phyloP scores from a whole-genome alignment of 2,329 filamentous ascomycete species.

The Tolypocladium cylindrosporum region DNA sequence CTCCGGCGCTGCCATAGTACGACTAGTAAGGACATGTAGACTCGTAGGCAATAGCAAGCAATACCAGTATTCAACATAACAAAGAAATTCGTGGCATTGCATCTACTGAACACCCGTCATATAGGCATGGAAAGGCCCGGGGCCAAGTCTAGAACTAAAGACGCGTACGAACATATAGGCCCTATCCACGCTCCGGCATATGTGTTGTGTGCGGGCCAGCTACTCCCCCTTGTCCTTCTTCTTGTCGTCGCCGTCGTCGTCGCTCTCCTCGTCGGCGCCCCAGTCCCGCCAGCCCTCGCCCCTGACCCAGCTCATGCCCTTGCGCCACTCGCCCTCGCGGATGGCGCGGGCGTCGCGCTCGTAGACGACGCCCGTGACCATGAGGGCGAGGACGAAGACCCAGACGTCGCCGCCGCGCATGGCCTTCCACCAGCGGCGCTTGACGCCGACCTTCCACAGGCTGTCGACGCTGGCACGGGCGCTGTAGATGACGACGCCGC shows the following conservation, averaged over 20 bases:
- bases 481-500: slow-evolving; percentile 68
- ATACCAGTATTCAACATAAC: not conserved
- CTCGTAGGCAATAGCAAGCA: not conserved
- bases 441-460: slow-evolving; percentile 88
- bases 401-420: slow-evolving; percentile 75
- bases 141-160: not conserved
- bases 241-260: slow-evolving; percentile 27
- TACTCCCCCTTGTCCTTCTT: slow-evolving; percentile 10
- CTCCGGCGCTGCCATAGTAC: too few relatives aligned
- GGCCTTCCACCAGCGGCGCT: slow-evolving; percentile 79
- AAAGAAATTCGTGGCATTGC: not conserved
- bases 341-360: slow-evolving; percentile 61
- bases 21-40: not conserved
- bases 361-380: slow-evolving; percentile 67
- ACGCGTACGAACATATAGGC: not conserved
- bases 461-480: slow-evolving; percentile 71
- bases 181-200: too few relatives aligned
- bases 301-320: slow-evolving; percentile 61
- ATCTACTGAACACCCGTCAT: not conserved
- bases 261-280: slow-evolving; percentile 40
- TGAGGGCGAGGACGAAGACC: slow-evolving; percentile 71
- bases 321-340: slow-evolving; percentile 56
- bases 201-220: not conserved
- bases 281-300: slow-evolving; percentile 70
- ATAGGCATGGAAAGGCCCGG: not conserved